Base-by-base conservation (phyloP, 305 asterid species). In the Stenogyne calaminthoides region DNA sequence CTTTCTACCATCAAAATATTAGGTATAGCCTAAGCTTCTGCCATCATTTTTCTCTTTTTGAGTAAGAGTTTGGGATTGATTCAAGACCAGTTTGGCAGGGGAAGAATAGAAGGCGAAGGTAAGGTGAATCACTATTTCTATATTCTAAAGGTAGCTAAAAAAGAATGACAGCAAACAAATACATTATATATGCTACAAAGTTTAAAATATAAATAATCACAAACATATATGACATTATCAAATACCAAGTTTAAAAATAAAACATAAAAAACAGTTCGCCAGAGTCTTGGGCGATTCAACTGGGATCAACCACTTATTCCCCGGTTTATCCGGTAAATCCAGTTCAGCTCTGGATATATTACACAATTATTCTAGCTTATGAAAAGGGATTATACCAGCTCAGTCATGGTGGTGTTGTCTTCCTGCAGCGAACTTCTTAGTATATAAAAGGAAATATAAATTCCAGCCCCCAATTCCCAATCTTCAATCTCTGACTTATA, bases 381-480 rank as follows among this genome's bases (percentile, higher is more conserved):
- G 75, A 58, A 64, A 37, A 80, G 68, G 64, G 72, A 75, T 27
- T 82, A 40, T 90, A 90, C 97, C 93, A 76, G 75, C 79, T 88
- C 93, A 63, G 80, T 83, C 88, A 83, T 80, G 78, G 91, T 72
- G 77, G 72, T 77, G 79, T 67, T 77, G 59, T 85, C 97, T 77
- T 89, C 96, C 79, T 76, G 88, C 81, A 94, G 80, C 47, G 97
- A 87, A 80, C 80, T 86, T 71, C 82, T 84, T 75, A 89, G 80
- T 37, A 76, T 56, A 76, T 88, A 92, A 86, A 83, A 95, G 6
- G 96, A 90, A 68, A 90, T 79, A 80, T 87, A 93, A 75, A 93
- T 69, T 79, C 96, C 98, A 74, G 96, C 98, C 66, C 98, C 98
- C 55, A 93, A 84, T 79, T 93, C 97, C 96, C 96, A 93, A 69